phyloP scores from a whole-genome alignment of 2,329 filamentous ascomycete genomes.

The Claviceps monticola region DNA sequence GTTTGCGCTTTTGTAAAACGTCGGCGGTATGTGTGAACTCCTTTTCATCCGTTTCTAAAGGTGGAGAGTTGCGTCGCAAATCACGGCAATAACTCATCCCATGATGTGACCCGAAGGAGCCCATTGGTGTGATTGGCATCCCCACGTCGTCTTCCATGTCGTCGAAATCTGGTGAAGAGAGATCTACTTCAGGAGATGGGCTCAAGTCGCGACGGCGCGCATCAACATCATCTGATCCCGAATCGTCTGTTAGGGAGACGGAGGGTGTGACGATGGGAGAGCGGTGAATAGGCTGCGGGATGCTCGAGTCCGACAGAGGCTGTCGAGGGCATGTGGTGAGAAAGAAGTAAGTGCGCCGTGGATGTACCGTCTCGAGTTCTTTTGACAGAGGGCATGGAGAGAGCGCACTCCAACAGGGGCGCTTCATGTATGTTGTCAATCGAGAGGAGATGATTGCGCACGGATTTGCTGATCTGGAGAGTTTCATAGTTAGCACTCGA shows the following conservation, averaged over 20 bases:
- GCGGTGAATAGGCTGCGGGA: constrained; percentile 10
- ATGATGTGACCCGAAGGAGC: constrained; percentile 42
- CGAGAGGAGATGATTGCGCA: constrained; percentile 91
- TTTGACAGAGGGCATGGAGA: constrained; percentile 82
- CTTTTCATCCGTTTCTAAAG: constrained; percentile 84
- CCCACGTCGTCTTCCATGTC: constrained; percentile 48
- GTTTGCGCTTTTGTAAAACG: constrained; percentile 57
- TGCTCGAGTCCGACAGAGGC: constrained; percentile 48
- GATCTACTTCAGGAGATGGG: constrained; percentile 83
- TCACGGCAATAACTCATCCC: constrained; percentile 24
- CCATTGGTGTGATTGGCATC: constrained; percentile 47
- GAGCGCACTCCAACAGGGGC: constrained; percentile 62
- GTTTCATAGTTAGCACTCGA: not conserved
- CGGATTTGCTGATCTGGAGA: constrained; percentile 75
- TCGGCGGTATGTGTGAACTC: constrained; percentile 95
- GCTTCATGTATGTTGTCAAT: constrained; percentile 78
- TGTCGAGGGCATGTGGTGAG: constrained; percentile 79
- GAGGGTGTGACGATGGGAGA: constrained; percentile 65
- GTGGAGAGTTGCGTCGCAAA: constrained; percentile 63
- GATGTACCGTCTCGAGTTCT: constrained; percentile 82
- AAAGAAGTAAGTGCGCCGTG: constrained; percentile 92
- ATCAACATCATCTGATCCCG: constrained; percentile 55
- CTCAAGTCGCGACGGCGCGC: constrained; percentile 60
- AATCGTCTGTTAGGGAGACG: constrained; percentile 44
- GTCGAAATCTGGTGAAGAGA: constrained; percentile 78